Evolutionary conservation across 441 rosid species (phyloP).

Genomic region (Gossypium aridum): DNA sequence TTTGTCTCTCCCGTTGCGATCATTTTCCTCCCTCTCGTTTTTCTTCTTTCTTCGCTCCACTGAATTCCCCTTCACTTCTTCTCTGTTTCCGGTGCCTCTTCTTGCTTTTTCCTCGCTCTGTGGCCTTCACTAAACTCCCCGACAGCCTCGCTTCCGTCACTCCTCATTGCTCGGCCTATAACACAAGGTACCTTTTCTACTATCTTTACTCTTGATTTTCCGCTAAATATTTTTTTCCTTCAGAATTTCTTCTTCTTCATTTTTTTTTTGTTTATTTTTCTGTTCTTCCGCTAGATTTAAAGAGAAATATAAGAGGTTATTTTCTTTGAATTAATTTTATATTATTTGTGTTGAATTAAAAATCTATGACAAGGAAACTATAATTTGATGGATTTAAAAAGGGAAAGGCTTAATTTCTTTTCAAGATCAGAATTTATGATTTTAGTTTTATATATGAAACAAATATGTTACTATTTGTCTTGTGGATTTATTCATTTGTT

Average conservation of each 20-base stretch:
- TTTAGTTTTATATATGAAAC: not conserved
- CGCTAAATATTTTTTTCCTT: not conserved
- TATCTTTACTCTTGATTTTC: not conserved
- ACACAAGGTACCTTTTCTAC: not conserved
- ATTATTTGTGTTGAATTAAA: not conserved
- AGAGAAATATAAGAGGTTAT: not conserved
- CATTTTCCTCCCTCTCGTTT: not conserved
- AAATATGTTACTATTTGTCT: not conserved
- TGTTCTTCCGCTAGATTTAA: not conserved
- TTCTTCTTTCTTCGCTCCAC: not conserved
- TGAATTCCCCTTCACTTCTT: not conserved
- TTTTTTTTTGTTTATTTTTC: not conserved
- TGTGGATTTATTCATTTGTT: not conserved
- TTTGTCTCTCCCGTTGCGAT: not conserved
- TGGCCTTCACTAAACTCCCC: not conserved
- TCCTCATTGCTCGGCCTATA: not conserved
- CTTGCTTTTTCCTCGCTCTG: not conserved
- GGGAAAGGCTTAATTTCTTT: not conserved
- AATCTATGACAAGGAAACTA: not conserved
- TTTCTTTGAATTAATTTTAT: not conserved
- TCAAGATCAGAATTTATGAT: not conserved
- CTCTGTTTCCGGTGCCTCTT: not conserved
- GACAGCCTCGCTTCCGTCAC: not conserved
- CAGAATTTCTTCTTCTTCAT: not conserved
- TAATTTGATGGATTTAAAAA: not conserved